Evolutionary conservation across 78 protist genomes (phyloP).

Genomic region (Dictyostelium intermedium): DNA sequence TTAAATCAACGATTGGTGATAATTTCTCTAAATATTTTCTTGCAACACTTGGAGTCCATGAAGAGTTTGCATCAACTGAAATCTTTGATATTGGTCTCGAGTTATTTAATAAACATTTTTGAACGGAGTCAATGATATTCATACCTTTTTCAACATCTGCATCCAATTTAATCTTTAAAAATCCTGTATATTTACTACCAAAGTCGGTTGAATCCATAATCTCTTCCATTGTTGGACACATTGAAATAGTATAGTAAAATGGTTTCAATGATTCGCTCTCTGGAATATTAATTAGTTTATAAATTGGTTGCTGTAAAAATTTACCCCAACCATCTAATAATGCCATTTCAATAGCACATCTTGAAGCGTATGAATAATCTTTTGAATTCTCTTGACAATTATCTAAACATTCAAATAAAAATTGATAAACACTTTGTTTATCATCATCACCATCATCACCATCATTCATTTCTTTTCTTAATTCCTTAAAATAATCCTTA

Average conservation of each 20-base stretch:
- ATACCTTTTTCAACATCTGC: conserved; percentile 18
- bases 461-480: neutral
- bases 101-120: neutral
- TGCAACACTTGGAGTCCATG: conserved; percentile 61
- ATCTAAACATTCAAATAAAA: conserved; percentile 53
- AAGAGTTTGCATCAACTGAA: conserved; percentile 52
- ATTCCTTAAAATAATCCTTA: neutral
- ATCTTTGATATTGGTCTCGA: conserved; percentile 25
- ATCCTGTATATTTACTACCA: conserved; percentile 43
- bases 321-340: conserved; percentile 63
- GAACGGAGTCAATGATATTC: neutral
- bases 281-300: neutral
- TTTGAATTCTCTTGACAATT: conserved; percentile 8
- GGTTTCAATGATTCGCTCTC: conserved; percentile 18
- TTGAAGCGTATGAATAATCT: conserved; percentile 40
- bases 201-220: conserved; percentile 32
- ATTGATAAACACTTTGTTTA: neutral
- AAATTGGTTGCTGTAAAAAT: neutral
- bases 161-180: conserved; percentile 59
- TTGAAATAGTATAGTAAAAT: conserved; percentile 68
- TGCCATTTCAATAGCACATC: conserved; percentile 61
- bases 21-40: neutral
- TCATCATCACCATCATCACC: too few species aligned
- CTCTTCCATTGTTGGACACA: conserved; percentile 71
- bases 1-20: neutral